These are phyloP conservation scores for Russula ochroleuca DNA, from an alignment of 768 basidiomycete genomes.

Conservation along the genomic window DNA sequence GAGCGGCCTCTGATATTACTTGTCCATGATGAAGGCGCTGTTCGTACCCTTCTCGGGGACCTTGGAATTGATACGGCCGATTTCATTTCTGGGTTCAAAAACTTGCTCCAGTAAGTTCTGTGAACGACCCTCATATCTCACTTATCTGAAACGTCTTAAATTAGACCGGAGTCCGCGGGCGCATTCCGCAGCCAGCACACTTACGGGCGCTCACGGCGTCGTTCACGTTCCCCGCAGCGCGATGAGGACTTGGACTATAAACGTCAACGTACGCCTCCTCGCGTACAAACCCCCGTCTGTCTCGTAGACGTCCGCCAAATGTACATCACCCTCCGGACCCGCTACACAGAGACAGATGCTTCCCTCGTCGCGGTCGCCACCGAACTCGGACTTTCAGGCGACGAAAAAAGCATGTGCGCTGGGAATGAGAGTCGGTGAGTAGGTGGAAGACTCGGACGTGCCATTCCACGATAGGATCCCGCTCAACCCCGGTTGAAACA, in stretches of 20 bases:
- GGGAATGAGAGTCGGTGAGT: slow-evolving; percentile 28
- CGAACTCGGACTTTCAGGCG: slow-evolving; percentile 15
- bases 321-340: slow-evolving; percentile 21
- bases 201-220: slow-evolving; percentile 7
- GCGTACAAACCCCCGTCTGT: not conserved
- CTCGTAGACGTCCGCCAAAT: slow-evolving; percentile 24
- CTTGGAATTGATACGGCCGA: slow-evolving; percentile 9
- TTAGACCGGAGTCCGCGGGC: slow-evolving; percentile 7
- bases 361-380: slow-evolving; percentile 10
- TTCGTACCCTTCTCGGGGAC: slow-evolving; percentile 5
- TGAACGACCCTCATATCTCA: not conserved
- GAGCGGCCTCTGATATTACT: slow-evolving; percentile 18
- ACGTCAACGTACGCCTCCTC: slow-evolving; percentile 18
- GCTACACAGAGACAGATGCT: slow-evolving; percentile 9
- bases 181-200: not conserved
- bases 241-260: not conserved
- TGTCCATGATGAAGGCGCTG: slow-evolving; percentile 14
- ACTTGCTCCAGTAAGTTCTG: slow-evolving; percentile 17
- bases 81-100: slow-evolving; percentile 14
- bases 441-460: not conserved
- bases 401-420: slow-evolving; percentile 23
- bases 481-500: not conserved
- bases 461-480: not conserved
- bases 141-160: not conserved
- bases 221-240: slow-evolving; percentile 24